Base-by-base conservation (phyloP, 768 basidiomycete species). In the Leccinum variicolor region DNA sequence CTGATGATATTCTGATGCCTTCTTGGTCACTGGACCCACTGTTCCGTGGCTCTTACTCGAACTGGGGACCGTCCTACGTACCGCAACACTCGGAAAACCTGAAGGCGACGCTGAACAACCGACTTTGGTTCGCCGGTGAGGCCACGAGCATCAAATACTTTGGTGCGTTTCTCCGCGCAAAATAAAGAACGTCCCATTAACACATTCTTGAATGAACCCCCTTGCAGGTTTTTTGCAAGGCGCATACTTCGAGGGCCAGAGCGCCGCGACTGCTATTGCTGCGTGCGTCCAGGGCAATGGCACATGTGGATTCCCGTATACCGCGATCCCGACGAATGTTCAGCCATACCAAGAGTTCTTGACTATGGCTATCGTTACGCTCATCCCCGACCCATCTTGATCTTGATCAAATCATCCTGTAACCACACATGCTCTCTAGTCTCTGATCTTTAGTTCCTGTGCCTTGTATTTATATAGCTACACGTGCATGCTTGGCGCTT, bases 11-110 rank as follows among this genome's bases (percentile, higher is more conserved):
- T 67, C 76, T 77, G 65, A 79, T 84, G 60, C 77, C 79, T 4
- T 70, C 76, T 3, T 89, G 87, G 88, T 62, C 75, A 48, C 67
- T 69, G 14, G 77, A 87, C 63, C 77, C 80, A 3, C 71, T 81
- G 33, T 73, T 55, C 58, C 62, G 65, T 1, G 72, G 71, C 6
- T 82, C 84, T 4, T 89, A 85, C 62, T 84, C 83, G 21, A 89
- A 87, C 58, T 89, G 86, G 86, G 86, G 85, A 0, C 76, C 87
- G 0, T 77, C 83, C 6, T 86, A 86, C 61, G 68, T 81, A 11
- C 76, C 75, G 17, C 72, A 69, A 10, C 83, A 86, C 55, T 76
- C 82, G 23, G 71, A 79, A 25, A 85, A 87, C 63, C 64, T 87
- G 49, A 76, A 81, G 55, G 81, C 83, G 6, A 84, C 81, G 21